Percentiles rank a stretch among this genome's conserved stretches.
These are phyloP conservation scores for Salmacisia buchloeana DNA, from an alignment of 1,284 basidiomycete species.

Conservation along the genomic window DNA sequence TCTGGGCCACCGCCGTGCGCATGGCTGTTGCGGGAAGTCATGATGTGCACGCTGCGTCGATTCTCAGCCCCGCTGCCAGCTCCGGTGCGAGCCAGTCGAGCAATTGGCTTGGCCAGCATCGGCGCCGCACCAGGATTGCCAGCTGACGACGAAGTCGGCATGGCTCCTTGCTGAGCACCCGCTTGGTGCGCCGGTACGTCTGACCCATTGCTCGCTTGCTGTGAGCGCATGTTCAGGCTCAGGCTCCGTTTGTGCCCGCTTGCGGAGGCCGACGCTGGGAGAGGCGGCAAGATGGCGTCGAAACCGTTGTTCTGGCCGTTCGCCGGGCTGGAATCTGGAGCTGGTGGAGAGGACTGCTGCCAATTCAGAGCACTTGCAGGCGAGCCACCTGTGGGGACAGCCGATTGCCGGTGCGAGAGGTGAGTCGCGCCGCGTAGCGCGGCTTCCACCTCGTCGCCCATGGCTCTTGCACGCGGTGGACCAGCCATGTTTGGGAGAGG, in stretches of 20 bases:
- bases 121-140: background rate
- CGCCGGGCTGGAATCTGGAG: background rate
- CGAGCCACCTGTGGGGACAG: background rate
- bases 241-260: constrained; percentile 34
- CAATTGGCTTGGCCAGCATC: background rate
- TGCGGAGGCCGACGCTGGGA: constrained; percentile 13
- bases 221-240: constrained; percentile 20
- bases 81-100: background rate
- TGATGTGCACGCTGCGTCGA: constrained; percentile 17
- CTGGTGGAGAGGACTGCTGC: constrained; percentile 8
- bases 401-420: background rate
- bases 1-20: no score
- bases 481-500: constrained; percentile 43
- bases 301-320: background rate
- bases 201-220: background rate
- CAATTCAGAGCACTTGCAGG: constrained; percentile 2
- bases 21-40: no score
- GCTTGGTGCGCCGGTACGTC: background rate
- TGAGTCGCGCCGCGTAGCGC: constrained; percentile 21
- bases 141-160: constrained; percentile 5
- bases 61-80: constrained; percentile 14
- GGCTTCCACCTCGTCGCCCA: constrained; percentile 43
- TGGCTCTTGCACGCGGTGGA: constrained; percentile 41
- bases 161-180: constrained; percentile 3
- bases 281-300: constrained; percentile 5